Evolutionary conservation across 148 eudicot species (phyloP), one percentile per base, ranked within the genome.

Genomic region (Limonium bicolor): DNA sequence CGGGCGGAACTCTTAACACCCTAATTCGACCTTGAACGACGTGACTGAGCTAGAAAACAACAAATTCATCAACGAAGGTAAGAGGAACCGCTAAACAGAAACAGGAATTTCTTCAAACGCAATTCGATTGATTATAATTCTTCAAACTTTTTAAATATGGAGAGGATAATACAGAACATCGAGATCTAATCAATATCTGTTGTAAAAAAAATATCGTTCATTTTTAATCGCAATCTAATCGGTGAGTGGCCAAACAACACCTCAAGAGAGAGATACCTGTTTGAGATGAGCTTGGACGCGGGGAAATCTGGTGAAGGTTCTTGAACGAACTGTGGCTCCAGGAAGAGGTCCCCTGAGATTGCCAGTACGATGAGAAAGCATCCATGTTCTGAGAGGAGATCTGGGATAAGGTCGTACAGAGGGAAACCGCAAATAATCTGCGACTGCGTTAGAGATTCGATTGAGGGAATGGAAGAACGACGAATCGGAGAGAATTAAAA

Each of bases 231-330:
- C 33, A 47, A 52, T 19, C 23, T 41, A 36, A 36, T 22, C 15
- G 46, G 34, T 7, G 26, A 13, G 18, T 21, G 20, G 39, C 26
- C 22, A 14, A 48, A 16, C 27, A 12, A 7, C 3, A 4, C 7
- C 47, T 6, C 4, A 22, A 1, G n/a, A 40, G 46, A 53, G 27
- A 14, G 7, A 40, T 4, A 87, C 96, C 82, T 71, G 79, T 51
- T 82, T 83, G 55, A 84, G 97, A 69, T 90, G 97, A 34, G 72
- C 61, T 51, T 75, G 97, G 47, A 80, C 93, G 33, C 4, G 95
- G 87, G 14, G 97, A 72, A 63, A 90, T 84, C 60, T 72, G 77
- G 10, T 80, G 72, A 18, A 90, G 53, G 55, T 74, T 88, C 68
- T 90, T 90, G 56, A 88, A 83, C 38, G 86, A 68, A 43, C 77